Conservation (phyloP, 257 asterid genomes). For the Solanum pinnatisectum region DNA sequence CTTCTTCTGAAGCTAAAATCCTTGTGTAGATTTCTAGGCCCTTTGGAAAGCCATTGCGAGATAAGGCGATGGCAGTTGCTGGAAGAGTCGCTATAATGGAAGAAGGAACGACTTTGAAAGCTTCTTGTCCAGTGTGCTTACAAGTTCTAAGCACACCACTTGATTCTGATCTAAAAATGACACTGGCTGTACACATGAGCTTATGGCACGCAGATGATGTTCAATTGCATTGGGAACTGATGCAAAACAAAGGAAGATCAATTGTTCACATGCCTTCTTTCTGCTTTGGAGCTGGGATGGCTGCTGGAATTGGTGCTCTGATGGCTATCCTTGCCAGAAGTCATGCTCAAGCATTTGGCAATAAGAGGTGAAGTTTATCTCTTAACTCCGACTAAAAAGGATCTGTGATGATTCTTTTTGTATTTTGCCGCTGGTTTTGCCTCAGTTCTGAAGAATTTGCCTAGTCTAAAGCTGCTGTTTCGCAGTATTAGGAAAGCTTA, state of each 20-base stretch:
- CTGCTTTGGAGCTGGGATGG: conserved; percentile 52
- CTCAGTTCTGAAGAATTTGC: neutral
- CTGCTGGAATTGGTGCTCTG: conserved; percentile 53
- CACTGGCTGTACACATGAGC: conserved; percentile 73
- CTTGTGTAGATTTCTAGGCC: conserved; percentile 32
- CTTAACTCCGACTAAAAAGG: neutral
- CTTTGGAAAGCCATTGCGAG: conserved; percentile 30
- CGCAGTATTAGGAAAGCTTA: neutral
- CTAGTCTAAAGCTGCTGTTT: neutral
- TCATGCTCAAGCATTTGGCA: conserved; percentile 11
- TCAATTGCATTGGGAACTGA: conserved; percentile 63
- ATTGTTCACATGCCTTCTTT: conserved; percentile 53
- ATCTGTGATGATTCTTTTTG: neutral
- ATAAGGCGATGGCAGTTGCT: conserved; percentile 68
- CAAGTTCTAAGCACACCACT: conserved; percentile 18
- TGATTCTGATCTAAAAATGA: conserved; percentile 47
- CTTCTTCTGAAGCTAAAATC: neutral
- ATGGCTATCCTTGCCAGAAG: conserved; percentile 35
- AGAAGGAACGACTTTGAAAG: conserved; percentile 29
- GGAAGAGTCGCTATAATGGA: conserved; percentile 40
- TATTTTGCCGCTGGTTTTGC: neutral
- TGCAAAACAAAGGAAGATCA: conserved; percentile 38
- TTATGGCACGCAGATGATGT: conserved; percentile 89
- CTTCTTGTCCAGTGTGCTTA: conserved; percentile 74
- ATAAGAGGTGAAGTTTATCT: neutral